Base-by-base conservation (phyloP, 1,284 basidiomycete species). In the Cryptococcus maquisensis region DNA sequence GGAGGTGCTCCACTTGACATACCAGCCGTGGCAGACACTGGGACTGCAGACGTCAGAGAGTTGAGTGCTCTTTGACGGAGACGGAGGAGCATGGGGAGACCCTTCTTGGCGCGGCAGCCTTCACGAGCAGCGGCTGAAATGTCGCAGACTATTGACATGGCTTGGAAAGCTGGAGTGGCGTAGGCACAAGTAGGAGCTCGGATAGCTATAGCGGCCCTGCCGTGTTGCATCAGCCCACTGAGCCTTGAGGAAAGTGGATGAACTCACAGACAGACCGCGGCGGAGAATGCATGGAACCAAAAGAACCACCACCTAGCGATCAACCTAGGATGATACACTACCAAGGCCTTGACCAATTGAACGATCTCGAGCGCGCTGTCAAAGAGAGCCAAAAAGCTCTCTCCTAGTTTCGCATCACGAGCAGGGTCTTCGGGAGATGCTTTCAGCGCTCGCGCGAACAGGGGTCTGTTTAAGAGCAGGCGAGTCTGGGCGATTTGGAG, bases 241-340 rank as follows among this genome's bases (percentile, higher is more conserved):
- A 6, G 12, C 2, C 9, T 9, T n/a, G 38, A 23, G 10, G 2
- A 15, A 8, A 4, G 18, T 10, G 24, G 36, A 10, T 6, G 6
- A 4, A 63, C 72, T 66, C 53, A 74, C 66, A 75, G 60, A 48
- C 73, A 74, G 20, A 74, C 71, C 35, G 74, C 72, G 2, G 73
- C 67, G 3, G 61, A 63, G 53, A 74, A 72, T 1, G 71, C 71
- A 49, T 76, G 75, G 59, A 75, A 75, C 72, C 73, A 75, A 59
- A 72, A 72, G 60, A 71, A 72, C 70, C 71, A 73, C 71, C 69
- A 74, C n/a, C 75, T 59, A 9, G 71, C 70, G 10, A 73, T 65
- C 21, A 77, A 54, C 15, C 65, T 64, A 2, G 73, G 75, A 48
- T 74, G 71, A 55, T 72, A 77, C 32, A 75, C 67, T 23, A 77